These are phyloP conservation scores for Schwanniomyces polymorphus DNA, from an alignment of 805 yeast genomes.

Conservation along the genomic window DNA sequence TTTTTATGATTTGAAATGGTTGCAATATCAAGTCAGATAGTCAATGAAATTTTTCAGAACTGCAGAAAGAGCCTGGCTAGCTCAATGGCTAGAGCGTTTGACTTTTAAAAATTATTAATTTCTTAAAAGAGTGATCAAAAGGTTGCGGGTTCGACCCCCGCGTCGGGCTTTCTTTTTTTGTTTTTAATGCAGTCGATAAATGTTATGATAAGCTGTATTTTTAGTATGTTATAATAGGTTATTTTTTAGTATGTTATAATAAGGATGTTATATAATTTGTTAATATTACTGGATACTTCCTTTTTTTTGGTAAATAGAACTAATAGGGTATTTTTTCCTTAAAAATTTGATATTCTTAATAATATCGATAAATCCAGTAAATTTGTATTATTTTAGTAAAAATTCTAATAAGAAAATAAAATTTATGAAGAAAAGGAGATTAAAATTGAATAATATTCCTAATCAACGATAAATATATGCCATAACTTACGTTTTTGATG, in stretches of 20 bases:
- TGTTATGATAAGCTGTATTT: no score
- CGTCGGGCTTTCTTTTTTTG: constrained; percentile 3
- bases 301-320: no score
- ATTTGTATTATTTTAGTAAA: neutral
- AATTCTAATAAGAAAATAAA: neutral
- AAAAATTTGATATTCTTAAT: neutral
- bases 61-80: constrained; percentile 2
- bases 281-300: neutral
- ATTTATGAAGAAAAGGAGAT: neutral
- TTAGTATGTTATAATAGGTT: no score
- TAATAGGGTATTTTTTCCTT: no score
- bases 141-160: constrained; percentile 5
- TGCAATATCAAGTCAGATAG: neutral
- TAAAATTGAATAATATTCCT: no score
- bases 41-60: neutral
- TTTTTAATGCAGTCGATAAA: neutral
- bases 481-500: no score
- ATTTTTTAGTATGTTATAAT: no score
- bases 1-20: no score
- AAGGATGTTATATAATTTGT: no score
- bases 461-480: no score
- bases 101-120: neutral
- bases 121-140: neutral
- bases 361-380: neutral
- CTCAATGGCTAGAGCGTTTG: constrained; percentile 5